phyloP scores from a whole-genome alignment of 805 yeast genomes.

The Ogataea philodendri region DNA sequence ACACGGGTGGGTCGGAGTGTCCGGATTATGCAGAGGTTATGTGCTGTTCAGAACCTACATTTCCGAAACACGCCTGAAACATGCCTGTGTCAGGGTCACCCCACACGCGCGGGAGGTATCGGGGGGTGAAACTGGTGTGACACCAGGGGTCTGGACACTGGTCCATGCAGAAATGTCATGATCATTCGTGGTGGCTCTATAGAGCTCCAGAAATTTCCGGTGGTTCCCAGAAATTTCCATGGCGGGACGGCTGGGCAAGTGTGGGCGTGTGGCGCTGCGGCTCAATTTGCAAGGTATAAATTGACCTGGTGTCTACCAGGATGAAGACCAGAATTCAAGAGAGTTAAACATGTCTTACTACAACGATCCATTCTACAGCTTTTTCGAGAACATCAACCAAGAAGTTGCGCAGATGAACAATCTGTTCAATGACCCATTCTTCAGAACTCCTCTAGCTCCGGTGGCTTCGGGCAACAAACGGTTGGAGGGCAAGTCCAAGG shows the following conservation, averaged over 20 bases:
- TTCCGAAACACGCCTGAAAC: too few species aligned
- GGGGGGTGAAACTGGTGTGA: too few species aligned
- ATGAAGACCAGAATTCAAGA: background rate
- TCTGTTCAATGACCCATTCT: conserved; percentile 32
- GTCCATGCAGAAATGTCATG: conserved; percentile 1
- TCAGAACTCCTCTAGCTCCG: conserved; percentile 12
- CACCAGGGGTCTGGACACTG: too few species aligned
- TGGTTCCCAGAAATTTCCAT: conserved; percentile 10
- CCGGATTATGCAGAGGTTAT: too few species aligned
- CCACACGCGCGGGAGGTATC: too few species aligned
- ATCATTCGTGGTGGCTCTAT: background rate
- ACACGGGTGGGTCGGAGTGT: too few species aligned
- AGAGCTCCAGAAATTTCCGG: conserved; percentile 2
- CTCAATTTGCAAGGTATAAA: conserved; percentile 2
- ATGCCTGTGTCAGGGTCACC: too few species aligned
- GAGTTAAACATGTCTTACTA: conserved; percentile 13
- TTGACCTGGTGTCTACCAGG: background rate
- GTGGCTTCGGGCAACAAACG: conserved; percentile 1
- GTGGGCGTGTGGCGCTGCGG: conserved; percentile 8
- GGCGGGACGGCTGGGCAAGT: conserved; percentile 5
- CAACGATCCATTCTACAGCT: conserved; percentile 42
- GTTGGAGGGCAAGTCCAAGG: conserved; percentile 7
- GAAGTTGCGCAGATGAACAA: conserved; percentile 41
- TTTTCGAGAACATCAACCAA: conserved; percentile 42
- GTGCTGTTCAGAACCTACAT: too few species aligned